Base-by-base conservation (phyloP, 2,329 filamentous ascomycete genomes). In the Aureobasidium musti region DNA sequence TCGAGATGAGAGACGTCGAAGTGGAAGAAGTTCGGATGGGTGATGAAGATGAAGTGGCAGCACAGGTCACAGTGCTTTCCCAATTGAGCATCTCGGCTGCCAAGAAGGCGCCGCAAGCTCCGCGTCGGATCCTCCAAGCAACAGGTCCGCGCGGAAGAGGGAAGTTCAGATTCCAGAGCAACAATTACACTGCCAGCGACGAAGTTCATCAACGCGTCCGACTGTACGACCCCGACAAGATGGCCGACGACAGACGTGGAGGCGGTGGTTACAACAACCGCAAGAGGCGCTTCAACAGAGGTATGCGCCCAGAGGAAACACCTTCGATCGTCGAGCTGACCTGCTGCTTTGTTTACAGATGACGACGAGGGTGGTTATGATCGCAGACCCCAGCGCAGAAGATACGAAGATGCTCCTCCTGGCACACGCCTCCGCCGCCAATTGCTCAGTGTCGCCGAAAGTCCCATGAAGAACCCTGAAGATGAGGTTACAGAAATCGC, bases 331-430 rank as follows among this genome's bases (percentile, higher is more conserved):
- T 17, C 7, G 19, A 30, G 57, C 57, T 61, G 50, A 63, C 21
- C 19, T 43, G 41, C 17, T 53, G 41, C 41, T 53, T 64, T 53
- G 61, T 70, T 63, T 61, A 63, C 70, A 86, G 91, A 95, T 71
- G 90, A 96, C 72, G 88, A 92, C 67, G 85, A 87, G 73, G 90
- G 94, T 74, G 86, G 88, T 73, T 86, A 90, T 72, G 89, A 92
- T 74, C 85, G 88, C 73, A 87, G 91, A 72, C 85, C 87, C 30
- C 90, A 89, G 76, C 87, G 91, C 70, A 85, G 90, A 72, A 86
- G 91, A 75, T 88, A 88, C 72, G 89, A 94, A 74, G 87, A 89
- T 70, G 90, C 91, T 6, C 76, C 75, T 54, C 75, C 76, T 35
- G 85, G 87, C 37, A 86, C 89, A 59, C 88, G 88, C 70, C 82